Evolutionary conservation across 2,329 filamentous ascomycete species (phyloP).

Genomic region (Tolypocladium inflatum): DNA sequence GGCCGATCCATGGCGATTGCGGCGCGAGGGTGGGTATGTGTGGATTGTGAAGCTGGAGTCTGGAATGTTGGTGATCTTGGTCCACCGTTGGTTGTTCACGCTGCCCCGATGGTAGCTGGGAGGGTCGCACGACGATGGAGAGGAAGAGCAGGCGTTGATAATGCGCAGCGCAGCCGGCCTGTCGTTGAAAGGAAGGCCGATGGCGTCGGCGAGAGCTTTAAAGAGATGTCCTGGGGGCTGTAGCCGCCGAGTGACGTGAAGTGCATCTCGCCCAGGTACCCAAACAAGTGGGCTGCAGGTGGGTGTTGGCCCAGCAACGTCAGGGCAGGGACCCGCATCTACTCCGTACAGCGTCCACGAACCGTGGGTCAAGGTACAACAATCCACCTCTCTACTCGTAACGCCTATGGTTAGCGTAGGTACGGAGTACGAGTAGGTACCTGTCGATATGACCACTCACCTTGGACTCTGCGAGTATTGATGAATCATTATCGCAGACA

Average conservation of each 20-base stretch:
- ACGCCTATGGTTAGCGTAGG: too few species aligned
- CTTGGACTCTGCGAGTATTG: too few species aligned
- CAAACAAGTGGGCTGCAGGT: neutral
- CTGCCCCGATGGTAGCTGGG: neutral
- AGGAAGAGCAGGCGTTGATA: neutral
- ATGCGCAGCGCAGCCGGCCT: neutral
- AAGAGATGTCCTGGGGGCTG: neutral
- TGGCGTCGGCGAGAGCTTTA: neutral
- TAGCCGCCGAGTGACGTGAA: neutral
- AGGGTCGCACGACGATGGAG: neutral
- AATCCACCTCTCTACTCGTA: too few species aligned
- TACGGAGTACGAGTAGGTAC: too few species aligned
- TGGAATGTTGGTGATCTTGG: neutral
- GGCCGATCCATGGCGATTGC: slow-evolving; percentile 35
- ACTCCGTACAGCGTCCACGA: neutral
- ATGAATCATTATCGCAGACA: too few species aligned
- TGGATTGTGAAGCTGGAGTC: neutral
- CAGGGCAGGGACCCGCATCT: neutral
- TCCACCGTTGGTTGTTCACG: neutral
- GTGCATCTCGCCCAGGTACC: neutral
- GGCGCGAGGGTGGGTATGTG: neutral
- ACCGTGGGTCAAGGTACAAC: too few species aligned
- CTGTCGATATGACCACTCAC: too few species aligned
- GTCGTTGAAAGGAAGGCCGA: neutral
- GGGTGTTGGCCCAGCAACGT: neutral